Percentiles rank a stretch among this genome's conserved stretches.
phyloP scores from a whole-genome alignment of 352 stramenopile species.

The Phytopythium mirpurense region DNA sequence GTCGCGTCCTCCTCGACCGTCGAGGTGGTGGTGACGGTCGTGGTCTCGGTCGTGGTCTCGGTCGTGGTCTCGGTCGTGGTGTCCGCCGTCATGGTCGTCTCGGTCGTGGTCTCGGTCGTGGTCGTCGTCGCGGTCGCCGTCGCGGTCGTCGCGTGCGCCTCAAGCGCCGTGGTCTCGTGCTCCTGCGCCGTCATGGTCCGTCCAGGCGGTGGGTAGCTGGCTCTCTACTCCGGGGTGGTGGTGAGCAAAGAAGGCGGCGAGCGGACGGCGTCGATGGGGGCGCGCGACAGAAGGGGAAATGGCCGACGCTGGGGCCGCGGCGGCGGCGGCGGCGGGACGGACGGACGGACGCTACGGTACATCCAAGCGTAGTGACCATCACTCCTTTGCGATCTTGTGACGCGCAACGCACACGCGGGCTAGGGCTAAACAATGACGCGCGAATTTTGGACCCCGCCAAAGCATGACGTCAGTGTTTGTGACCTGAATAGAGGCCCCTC shows the following conservation, averaged over 20 bases:
- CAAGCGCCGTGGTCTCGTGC: conserved; percentile 17
- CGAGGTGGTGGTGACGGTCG: conserved; percentile 13
- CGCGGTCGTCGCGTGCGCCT: conserved; percentile 20
- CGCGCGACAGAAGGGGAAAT: conserved; percentile 24
- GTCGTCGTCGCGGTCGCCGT: conserved; percentile 9
- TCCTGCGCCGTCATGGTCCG: conserved; percentile 2
- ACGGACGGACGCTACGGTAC: conserved; percentile 2
- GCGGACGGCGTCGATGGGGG: neutral
- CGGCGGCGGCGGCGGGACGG: neutral
- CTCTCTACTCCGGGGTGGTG: conserved; percentile 8
- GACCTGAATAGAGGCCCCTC: conserved; percentile 2
- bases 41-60: too few species aligned
- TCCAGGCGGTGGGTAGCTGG: conserved; percentile 1
- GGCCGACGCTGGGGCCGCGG: conserved; percentile 3
- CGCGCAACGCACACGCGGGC: conserved; percentile 15
- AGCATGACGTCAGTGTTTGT: conserved; percentile 10
- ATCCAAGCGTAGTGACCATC: conserved; percentile 14
- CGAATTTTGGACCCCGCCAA: conserved; percentile 8
- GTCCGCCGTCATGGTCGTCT: conserved; percentile 13
- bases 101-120: conserved; percentile 13
- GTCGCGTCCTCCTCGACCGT: conserved; percentile 3
- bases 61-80: conserved; percentile 19
- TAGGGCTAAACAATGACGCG: conserved; percentile 15
- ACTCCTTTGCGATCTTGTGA: conserved; percentile 25
- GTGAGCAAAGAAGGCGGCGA: conserved; percentile 2